Base-by-base conservation (phyloP, 2,329 filamentous ascomycete species). In the Pezicula radicicola region DNA sequence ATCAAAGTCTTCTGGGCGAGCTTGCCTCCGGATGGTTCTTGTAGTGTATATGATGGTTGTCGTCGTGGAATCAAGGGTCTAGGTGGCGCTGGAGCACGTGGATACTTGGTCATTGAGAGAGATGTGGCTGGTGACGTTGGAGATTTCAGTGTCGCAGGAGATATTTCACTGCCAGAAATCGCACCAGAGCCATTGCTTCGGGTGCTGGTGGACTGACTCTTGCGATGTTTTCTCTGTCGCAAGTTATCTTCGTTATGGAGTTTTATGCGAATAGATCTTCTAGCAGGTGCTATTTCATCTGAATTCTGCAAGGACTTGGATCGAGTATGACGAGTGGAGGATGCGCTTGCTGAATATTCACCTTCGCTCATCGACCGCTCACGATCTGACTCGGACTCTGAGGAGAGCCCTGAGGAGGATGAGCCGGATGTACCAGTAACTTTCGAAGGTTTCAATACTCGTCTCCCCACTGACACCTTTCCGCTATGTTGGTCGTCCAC, bases 1-100 rank as follows among this genome's bases (percentile, higher is more conserved):
- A 99, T 92, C 54, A 99, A 74, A 0, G 94, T 99, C 77, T 99
- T 99, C 65, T 94, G 88, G 55, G 87, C 84, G 43, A 82, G 75
- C 46, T 72, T 71, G 43, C 74, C 70, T 60, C 70, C 62, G 52
- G 79, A 67, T 55, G 81, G 72, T 52, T 81, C 76, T 51, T 64
- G 64, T 27, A 81, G 68, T 52, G 85, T 83, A 67, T 96, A 97
- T 1, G 92, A 97, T 18, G 92, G 91, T 64, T 96, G 89, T 50
- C 92, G 87, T 55, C 87, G 84, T 27, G 94, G 94, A 50, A 99
- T 89, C 47, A 99, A 76, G 4, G 94, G 94, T 55, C 93, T 83
- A 43, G 94, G 94, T 45, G 94, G 92, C 37, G 89, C 87, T 18
- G 92, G 93, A 25, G 89, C 88, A 66, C 91, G 90, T 48, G 94